Evolutionary conservation across 257 asterid species (phyloP).

Genomic region (Penstemon barbatus): DNA sequence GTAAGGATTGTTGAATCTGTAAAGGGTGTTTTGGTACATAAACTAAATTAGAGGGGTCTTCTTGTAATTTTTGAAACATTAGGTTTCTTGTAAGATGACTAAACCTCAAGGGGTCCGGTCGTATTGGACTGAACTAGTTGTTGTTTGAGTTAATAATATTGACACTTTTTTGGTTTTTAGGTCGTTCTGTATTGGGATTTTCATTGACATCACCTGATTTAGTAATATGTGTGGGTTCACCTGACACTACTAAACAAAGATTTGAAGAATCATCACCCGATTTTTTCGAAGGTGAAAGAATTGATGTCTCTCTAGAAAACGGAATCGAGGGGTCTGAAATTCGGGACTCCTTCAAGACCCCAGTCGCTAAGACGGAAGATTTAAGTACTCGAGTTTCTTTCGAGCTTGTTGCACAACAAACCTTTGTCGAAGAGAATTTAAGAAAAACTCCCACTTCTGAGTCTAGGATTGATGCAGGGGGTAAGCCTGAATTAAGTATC

Average conservation of each 20-base stretch:
- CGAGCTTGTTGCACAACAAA: constrained; percentile 64
- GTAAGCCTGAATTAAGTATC: constrained; percentile 44
- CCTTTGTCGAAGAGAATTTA: constrained; percentile 30
- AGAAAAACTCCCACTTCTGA: constrained; percentile 28
- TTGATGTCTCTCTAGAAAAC: constrained; percentile 75
- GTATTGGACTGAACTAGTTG: constrained; percentile 14
- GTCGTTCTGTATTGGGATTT: constrained; percentile 59
- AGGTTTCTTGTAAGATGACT: too few species aligned
- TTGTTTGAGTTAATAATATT: constrained; percentile 25
- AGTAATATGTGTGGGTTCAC: constrained; percentile 72
- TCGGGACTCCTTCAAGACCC: constrained; percentile 37
- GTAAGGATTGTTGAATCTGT: too few species aligned
- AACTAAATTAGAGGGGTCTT: too few species aligned
- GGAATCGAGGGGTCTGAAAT: constrained; percentile 73
- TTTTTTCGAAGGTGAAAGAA: constrained; percentile 37
- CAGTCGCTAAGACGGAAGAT: constrained; percentile 39
- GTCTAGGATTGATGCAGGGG: constrained; percentile 61
- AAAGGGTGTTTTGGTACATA: too few species aligned
- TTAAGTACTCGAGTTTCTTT: constrained; percentile 54
- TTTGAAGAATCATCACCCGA: constrained; percentile 60
- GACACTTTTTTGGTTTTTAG: constrained; percentile 36
- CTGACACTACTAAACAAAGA: constrained; percentile 56
- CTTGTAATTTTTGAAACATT: too few species aligned
- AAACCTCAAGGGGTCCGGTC: too few species aligned
- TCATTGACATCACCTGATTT: constrained; percentile 80